Percentiles rank a stretch among this genome's conserved stretches.
These are phyloP conservation scores for Thalassiosira livingstoniorum DNA, from an alignment of 352 stramenopile species.

Conservation along the genomic window DNA sequence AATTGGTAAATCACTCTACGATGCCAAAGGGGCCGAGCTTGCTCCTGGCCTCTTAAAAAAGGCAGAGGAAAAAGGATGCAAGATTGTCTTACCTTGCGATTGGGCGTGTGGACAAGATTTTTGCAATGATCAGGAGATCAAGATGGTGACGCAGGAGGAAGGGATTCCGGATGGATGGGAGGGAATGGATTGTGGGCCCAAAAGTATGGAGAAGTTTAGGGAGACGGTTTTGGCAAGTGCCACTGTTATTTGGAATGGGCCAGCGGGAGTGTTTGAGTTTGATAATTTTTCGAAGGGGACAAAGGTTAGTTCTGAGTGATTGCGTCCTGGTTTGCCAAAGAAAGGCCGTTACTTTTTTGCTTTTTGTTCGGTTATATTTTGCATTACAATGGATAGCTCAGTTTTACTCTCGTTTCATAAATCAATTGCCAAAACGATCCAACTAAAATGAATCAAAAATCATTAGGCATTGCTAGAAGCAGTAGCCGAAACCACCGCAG, in stretches of 20 bases:
- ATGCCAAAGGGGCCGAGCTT: slow-evolving; percentile 44
- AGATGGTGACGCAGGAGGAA: slow-evolving; percentile 79
- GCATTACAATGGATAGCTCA: too few relatives aligned
- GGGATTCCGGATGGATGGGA: slow-evolving; percentile 94
- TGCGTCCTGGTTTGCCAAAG: too few relatives aligned
- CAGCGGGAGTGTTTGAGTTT: slow-evolving; percentile 99
- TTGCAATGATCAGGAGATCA: slow-evolving; percentile 42
- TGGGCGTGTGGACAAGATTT: slow-evolving; percentile 46
- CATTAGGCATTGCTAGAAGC: slow-evolving; percentile 90
- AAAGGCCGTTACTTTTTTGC: too few relatives aligned
- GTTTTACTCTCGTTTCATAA: too few relatives aligned
- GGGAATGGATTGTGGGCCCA: slow-evolving; percentile 87
- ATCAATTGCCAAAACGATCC: background rate
- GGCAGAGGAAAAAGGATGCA: slow-evolving; percentile 91
- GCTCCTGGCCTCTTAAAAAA: slow-evolving; percentile 91
- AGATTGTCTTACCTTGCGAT: slow-evolving; percentile 81
- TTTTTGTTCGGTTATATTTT: too few relatives aligned
- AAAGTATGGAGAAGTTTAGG: slow-evolving; percentile 64
- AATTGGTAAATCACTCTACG: slow-evolving; percentile 50
- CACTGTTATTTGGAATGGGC: slow-evolving; percentile 97
- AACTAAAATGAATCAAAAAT: background rate
- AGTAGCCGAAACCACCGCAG: slow-evolving; percentile 91
- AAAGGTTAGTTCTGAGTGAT: background rate
- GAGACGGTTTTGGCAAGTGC: slow-evolving; percentile 87
- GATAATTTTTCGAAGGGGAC: slow-evolving; percentile 93